Conservation (phyloP, 2,329 filamentous ascomycete species). For the Coniochaeta sp. region DNA sequence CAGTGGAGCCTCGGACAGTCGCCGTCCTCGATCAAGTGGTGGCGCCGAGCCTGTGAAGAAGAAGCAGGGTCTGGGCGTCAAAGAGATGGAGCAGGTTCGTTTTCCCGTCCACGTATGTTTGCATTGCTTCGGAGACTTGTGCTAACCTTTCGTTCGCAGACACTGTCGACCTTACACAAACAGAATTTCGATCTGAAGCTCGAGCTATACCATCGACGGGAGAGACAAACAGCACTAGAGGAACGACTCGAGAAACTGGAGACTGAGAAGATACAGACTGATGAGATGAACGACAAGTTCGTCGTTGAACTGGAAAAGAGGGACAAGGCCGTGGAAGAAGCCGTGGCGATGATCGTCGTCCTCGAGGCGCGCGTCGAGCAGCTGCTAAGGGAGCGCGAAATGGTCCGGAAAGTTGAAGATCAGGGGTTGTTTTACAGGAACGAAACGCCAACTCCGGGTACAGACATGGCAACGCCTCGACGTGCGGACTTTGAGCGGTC, state of each 20-base stretch:
- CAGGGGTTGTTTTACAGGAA: constrained; percentile 27
- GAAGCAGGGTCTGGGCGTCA: constrained; percentile 49
- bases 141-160: constrained; percentile 28
- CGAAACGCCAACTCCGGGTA: constrained; percentile 16
- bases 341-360: constrained; percentile 60
- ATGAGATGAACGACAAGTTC: constrained; percentile 51
- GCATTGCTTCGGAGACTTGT: background rate
- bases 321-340: constrained; percentile 64
- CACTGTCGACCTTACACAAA: constrained; percentile 62
- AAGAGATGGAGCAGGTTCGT: constrained; percentile 60
- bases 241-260: constrained; percentile 48
- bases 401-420: constrained; percentile 42
- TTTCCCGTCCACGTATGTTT: background rate
- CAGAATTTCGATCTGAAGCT: constrained; percentile 73
- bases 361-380: constrained; percentile 54
- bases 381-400: constrained; percentile 44
- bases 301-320: constrained; percentile 48
- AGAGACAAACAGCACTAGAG: constrained; percentile 55
- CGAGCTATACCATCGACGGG: constrained; percentile 61
- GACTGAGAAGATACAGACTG: constrained; percentile 41
- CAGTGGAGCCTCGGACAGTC: constrained; percentile 23
- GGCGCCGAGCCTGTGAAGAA: constrained; percentile 33
- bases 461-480: constrained; percentile 15
- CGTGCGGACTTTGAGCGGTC: constrained; percentile 3
- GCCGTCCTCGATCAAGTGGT: constrained; percentile 35